Evolutionary conservation across 768 basidiomycete genomes (phyloP), one percentile per base, ranked within the genome.

Genomic region (Xerocomus spinulosus): DNA sequence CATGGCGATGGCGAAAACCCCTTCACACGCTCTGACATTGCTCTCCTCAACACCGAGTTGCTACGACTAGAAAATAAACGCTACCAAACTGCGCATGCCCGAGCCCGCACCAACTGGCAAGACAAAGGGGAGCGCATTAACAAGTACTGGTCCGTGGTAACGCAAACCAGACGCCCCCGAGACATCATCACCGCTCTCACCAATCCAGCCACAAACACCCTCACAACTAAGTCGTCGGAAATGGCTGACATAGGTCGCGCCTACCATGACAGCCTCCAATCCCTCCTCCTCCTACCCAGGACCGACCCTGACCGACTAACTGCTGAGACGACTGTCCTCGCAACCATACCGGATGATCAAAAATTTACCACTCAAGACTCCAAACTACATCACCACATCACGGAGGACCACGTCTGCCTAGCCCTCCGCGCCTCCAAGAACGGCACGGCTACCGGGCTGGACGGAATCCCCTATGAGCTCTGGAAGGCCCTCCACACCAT

Each of bases 201-300:
- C 3, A 14, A 50, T 18, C 49, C 46, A 0, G 9, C 2, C 0
- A n/a, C 44, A 0, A 32, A 43, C 2, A n/a, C 1, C 0, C 10
- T 35, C 0, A 32, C 26, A 0, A 29, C 8, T 0, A 10, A 45
- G 0, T 64, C 68, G 0, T 9, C 48, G 0, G 42, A 63, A n/a
- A 73, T 73, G 71, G 64, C 68, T 0, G 44, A 68, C 0, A 44
- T 71, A 0, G 65, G 68, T 0, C 0, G 13, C 0, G 2, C 17
- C 2, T 45, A 55, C 34, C 48, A 55, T 9, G 20, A 53, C 4
- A 9, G 55, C 1, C 57, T 73, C 0, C 69, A 73, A 42, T n/a
- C n/a, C n/a, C n/a, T n/a, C n/a, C n/a, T n/a, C n/a, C n/a, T n/a
- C n/a, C n/a, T n/a, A n/a, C n/a, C n/a, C n/a, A n/a, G n/a, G n/a